Conservation (phyloP, 495 filamentous ascomycete genomes). For the Glarea lozoyensis region DNA sequence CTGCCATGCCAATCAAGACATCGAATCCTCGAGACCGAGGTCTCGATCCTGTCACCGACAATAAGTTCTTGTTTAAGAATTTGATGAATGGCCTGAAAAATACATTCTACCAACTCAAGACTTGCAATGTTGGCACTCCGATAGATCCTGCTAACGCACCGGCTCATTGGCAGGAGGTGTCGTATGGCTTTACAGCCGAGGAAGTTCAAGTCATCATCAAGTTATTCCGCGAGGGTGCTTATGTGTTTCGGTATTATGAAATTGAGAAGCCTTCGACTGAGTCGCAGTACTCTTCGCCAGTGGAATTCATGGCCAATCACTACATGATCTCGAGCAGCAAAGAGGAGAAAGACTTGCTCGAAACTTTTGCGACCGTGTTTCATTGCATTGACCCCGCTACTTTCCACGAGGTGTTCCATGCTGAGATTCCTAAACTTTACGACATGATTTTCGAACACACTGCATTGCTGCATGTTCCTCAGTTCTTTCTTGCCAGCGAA, state of each 20-base stretch:
- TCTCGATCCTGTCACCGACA: constrained; percentile 90
- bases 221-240: constrained; percentile 90
- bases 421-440: constrained; percentile 92
- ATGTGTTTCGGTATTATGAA: constrained; percentile 93
- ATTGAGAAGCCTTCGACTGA: constrained; percentile 73
- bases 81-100: constrained; percentile 96
- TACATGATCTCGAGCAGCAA: constrained; percentile 87
- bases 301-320: constrained; percentile 85
- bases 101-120: constrained; percentile 89
- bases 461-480: constrained; percentile 85
- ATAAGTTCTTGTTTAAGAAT: constrained; percentile 97
- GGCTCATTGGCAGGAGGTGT: constrained; percentile 88
- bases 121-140: constrained; percentile 63
- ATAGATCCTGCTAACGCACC: constrained; percentile 74
- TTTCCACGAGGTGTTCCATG: constrained; percentile 97
- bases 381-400: constrained; percentile 97
- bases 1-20: constrained; percentile 90
- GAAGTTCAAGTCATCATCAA: constrained; percentile 96
- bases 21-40: constrained; percentile 86
- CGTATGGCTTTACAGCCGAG: constrained; percentile 93
- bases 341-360: constrained; percentile 94
- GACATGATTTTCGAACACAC: constrained; percentile 98
- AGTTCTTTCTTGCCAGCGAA: constrained; percentile 97
- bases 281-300: constrained; percentile 63
- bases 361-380: constrained; percentile 97